Evolutionary conservation across 805 yeast species (phyloP).

Genomic region (Vanderwaltozyma polyspora): DNA sequence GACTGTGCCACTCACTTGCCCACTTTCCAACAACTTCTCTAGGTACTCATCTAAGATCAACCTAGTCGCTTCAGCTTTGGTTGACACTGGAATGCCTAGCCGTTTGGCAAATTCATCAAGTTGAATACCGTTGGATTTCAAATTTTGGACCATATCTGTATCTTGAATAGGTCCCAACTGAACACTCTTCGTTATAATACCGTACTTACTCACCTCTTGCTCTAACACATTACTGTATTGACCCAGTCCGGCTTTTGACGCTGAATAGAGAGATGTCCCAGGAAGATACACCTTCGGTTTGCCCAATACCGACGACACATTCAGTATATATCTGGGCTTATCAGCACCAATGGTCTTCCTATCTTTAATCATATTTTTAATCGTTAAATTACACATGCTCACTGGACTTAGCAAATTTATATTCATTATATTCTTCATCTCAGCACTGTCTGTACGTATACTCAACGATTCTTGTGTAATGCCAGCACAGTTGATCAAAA

Average conservation of each 20-base stretch:
- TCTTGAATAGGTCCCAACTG: conserved; percentile 17
- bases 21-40: too few relatives aligned
- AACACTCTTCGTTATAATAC: conserved; percentile 9
- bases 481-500: conserved; percentile 24
- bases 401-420: conserved; percentile 21
- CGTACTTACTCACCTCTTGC: conserved; percentile 13
- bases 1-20: too few relatives aligned
- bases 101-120: too few relatives aligned
- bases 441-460: conserved; percentile 9
- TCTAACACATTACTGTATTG: conserved; percentile 17
- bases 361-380: conserved; percentile 14
- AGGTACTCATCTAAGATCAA: too few relatives aligned
- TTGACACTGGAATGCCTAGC: too few relatives aligned
- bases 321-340: conserved; percentile 9
- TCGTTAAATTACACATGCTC: conserved; percentile 13
- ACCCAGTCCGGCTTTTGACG: conserved; percentile 24
- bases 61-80: too few relatives aligned
- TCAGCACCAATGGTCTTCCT: conserved; percentile 1
- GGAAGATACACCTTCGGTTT: conserved; percentile 9
- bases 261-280: conserved; percentile 24
- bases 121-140: neutral
- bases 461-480: conserved; percentile 19
- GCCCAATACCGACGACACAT: conserved; percentile 22
- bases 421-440: conserved; percentile 16
- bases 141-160: conserved; percentile 20